phyloP scores from a whole-genome alignment of 768 basidiomycete genomes.

The Strobilomyces dryophilus region DNA sequence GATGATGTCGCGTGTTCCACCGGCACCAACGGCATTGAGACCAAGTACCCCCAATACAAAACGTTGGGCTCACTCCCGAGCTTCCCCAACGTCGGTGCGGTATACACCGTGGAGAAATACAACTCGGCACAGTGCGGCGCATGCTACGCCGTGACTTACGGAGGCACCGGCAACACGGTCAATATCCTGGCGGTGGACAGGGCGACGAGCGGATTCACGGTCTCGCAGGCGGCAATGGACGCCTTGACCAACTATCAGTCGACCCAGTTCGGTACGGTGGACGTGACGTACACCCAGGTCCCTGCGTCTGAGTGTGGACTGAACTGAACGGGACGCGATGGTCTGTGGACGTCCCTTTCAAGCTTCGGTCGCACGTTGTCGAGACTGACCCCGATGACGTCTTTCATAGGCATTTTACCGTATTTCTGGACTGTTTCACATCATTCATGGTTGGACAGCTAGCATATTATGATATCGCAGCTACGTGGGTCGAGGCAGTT shows the following conservation, averaged over 20 bases:
- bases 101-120: conserved; percentile 18
- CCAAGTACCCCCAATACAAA: conserved; percentile 24
- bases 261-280: conserved; percentile 11
- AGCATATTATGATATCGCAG: background rate
- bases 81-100: conserved; percentile 37
- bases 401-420: conserved; percentile 1
- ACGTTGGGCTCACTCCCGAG: conserved; percentile 36
- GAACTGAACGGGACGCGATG: background rate
- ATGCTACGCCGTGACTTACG: conserved; percentile 30
- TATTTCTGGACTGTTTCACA: background rate
- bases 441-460: background rate
- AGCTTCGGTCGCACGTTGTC: background rate
- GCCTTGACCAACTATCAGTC: conserved; percentile 17
- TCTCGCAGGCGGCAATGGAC: conserved; percentile 27
- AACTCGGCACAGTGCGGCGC: conserved; percentile 26
- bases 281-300: conserved; percentile 9
- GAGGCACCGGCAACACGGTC: conserved; percentile 31
- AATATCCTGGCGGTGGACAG: conserved; percentile 54
- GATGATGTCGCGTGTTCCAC: conserved; percentile 35
- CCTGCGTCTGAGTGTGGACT: background rate
- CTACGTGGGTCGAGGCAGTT: background rate
- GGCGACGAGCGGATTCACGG: conserved; percentile 39
- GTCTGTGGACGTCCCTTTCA: conserved; percentile 1
- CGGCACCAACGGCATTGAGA: conserved; percentile 35
- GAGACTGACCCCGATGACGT: conserved; percentile 1